phyloP scores from a whole-genome alignment of 371 early-diverging fungal genomes.

The Rhizoclosmatium hyalinum region DNA sequence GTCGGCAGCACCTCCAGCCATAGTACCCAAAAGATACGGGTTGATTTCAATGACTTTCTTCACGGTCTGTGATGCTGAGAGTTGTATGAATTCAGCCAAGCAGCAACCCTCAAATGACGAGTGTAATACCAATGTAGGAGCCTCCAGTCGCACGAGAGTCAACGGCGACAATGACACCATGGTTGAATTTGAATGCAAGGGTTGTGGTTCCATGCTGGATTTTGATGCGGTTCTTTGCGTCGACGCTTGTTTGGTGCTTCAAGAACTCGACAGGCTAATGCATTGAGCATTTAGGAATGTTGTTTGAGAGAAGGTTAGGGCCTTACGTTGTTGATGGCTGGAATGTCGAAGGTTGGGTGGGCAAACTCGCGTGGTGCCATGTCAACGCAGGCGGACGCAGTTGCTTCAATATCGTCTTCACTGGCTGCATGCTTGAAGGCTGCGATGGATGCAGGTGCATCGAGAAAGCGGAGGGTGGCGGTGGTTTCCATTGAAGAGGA shows the following conservation, averaged over 20 bases:
- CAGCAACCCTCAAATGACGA: background rate
- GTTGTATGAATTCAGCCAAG: background rate
- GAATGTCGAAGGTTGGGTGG: slow-evolving; percentile 77
- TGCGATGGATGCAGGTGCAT: background rate
- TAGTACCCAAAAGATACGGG: slow-evolving; percentile 98
- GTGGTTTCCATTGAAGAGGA: background rate
- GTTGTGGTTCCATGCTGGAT: slow-evolving; percentile 99
- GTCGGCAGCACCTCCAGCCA: slow-evolving; percentile 99
- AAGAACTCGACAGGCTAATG: slow-evolving; percentile 60
- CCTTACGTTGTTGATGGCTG: slow-evolving; percentile 74
- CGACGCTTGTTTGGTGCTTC: slow-evolving; percentile 54
- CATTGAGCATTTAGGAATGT: background rate
- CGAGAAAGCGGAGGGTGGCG: slow-evolving; percentile 21
- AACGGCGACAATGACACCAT: slow-evolving; percentile 98
- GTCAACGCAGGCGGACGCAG: background rate
- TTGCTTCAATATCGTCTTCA: background rate
- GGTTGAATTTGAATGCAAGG: slow-evolving; percentile 97
- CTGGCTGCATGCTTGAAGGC: background rate
- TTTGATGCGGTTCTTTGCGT: slow-evolving; percentile 69
- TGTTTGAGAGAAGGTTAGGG: too few relatives aligned
- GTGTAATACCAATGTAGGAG: slow-evolving; percentile 88
- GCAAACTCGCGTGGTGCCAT: slow-evolving; percentile 70
- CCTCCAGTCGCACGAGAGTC: slow-evolving; percentile 99
- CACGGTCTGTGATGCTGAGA: slow-evolving; percentile 93
- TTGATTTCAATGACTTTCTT: slow-evolving; percentile 99